phyloP scores from a whole-genome alignment of 208 protist genomes.

The Trypanosoma lewisi region DNA sequence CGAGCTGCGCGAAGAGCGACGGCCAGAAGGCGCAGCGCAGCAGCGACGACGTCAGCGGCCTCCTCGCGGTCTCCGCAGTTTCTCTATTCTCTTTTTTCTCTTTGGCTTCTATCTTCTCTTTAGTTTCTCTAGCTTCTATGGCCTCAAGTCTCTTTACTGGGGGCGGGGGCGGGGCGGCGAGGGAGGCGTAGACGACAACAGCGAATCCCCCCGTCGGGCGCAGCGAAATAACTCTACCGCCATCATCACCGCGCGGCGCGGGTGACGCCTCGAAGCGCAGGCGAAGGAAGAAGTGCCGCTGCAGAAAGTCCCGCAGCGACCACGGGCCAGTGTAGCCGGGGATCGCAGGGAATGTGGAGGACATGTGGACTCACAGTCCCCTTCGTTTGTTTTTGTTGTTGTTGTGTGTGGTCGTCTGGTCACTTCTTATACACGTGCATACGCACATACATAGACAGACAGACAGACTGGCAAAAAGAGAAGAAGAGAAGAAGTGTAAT shows the following conservation, averaged over 20 bases:
- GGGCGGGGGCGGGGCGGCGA: slow-evolving; percentile 31
- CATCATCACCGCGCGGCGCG: not conserved
- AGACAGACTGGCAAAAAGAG: too few species aligned
- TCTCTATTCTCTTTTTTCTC: too few species aligned
- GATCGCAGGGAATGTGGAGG: slow-evolving; percentile 38
- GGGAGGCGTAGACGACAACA: slow-evolving; percentile 48
- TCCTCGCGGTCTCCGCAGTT: too few species aligned
- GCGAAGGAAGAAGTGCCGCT: slow-evolving; percentile 34
- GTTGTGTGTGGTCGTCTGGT: not conserved
- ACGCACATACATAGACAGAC: too few species aligned
- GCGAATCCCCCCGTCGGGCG: slow-evolving; percentile 34
- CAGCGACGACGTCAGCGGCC: slow-evolving; percentile 35
- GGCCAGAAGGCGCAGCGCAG: slow-evolving; percentile 44
- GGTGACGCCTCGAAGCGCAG: slow-evolving; percentile 26
- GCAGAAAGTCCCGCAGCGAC: slow-evolving; percentile 50
- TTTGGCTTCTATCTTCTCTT: too few species aligned
- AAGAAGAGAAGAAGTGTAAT: too few species aligned
- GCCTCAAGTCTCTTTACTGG: not conserved
- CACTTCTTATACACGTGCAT: too few species aligned
- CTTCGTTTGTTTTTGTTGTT: not conserved
- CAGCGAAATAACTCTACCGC: slow-evolving; percentile 21
- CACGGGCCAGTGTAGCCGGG: slow-evolving; percentile 48
- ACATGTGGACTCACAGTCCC: slow-evolving; percentile 29
- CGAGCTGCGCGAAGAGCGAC: slow-evolving; percentile 34
- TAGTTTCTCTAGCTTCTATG: too few species aligned